A percentile compares a stretch with the other conserved stretches of the same genome.
Conservation (phyloP, 108 stramenopile genomes). For the Nitzschia sp. region DNA sequence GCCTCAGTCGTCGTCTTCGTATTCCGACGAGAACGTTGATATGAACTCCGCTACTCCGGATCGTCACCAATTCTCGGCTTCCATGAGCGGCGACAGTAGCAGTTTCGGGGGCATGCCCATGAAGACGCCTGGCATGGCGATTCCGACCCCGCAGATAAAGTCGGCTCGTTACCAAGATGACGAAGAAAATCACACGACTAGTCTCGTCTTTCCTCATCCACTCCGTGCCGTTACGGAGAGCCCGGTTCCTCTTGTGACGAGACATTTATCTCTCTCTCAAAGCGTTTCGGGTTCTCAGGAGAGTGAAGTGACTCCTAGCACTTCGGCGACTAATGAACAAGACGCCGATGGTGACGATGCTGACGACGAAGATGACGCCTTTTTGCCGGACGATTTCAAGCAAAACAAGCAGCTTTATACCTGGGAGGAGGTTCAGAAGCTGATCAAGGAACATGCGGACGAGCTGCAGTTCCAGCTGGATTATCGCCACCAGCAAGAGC, state of each 20-base stretch:
- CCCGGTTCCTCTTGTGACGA: neutral
- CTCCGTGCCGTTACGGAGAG: conserved; percentile 12
- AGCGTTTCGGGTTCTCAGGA: conserved; percentile 1
- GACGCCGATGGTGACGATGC: neutral
- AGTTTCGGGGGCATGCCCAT: conserved; percentile 9
- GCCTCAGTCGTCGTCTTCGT: neutral
- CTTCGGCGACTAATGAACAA: neutral
- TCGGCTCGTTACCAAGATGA: neutral
- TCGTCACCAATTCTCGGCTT: neutral
- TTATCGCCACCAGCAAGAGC: conserved; percentile 20
- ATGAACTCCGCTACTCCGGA: neutral
- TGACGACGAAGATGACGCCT: conserved; percentile 34
- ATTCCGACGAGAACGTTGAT: neutral
- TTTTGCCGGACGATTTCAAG: conserved; percentile 38
- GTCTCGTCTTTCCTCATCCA: conserved; percentile 28
- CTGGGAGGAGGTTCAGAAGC: conserved; percentile 21
- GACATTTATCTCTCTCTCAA: conserved; percentile 4
- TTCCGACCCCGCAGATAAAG: conserved; percentile 25
- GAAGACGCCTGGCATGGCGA: conserved; percentile 24
- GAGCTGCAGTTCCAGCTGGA: neutral
- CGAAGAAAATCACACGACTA: neutral
- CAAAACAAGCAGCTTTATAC: conserved; percentile 2
- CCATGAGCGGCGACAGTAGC: neutral
- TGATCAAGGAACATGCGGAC: conserved; percentile 21
- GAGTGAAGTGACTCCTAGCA: neutral